Conservation (phyloP, 495 filamentous ascomycete genomes). For the Aspergillus sclerotioniger region DNA sequence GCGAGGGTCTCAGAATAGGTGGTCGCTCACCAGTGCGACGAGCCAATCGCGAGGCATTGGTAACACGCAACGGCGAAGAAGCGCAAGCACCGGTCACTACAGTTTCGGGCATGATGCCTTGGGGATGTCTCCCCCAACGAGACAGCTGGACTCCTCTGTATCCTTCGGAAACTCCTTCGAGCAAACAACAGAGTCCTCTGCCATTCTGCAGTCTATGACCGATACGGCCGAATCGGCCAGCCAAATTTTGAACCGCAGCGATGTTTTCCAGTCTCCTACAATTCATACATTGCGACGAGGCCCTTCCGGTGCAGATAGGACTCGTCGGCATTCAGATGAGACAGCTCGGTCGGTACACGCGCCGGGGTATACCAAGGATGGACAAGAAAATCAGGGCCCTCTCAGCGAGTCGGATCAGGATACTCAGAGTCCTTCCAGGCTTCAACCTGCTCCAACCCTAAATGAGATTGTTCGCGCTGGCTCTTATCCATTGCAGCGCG, state of each 20-base stretch:
- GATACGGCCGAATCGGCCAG: slow-evolving; percentile 79
- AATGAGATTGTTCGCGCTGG: slow-evolving; percentile 74
- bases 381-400: slow-evolving; percentile 17
- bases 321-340: slow-evolving; percentile 40
- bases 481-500: slow-evolving; percentile 79
- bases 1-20: slow-evolving; percentile 27
- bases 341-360: slow-evolving; percentile 35
- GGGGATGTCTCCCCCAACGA: slow-evolving; percentile 44
- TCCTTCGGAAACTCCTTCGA: slow-evolving; percentile 76
- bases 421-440: slow-evolving; percentile 22
- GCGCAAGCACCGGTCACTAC: slow-evolving; percentile 55
- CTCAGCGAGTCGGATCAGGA: slow-evolving; percentile 24
- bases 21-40: slow-evolving; percentile 26
- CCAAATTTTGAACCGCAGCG: slow-evolving; percentile 81
- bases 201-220: slow-evolving; percentile 67
- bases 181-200: slow-evolving; percentile 64
- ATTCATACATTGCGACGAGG: slow-evolving; percentile 48
- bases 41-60: slow-evolving; percentile 25
- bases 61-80: slow-evolving; percentile 40
- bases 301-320: slow-evolving; percentile 27
- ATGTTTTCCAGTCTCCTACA: slow-evolving; percentile 86
- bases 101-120: slow-evolving; percentile 34
- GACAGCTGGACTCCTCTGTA: slow-evolving; percentile 66
- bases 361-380: slow-evolving; percentile 4
- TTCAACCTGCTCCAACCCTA: slow-evolving; percentile 52